These are phyloP conservation scores for Rhizopogon salebrosus DNA, from an alignment of 768 basidiomycete species.

Conservation along the genomic window DNA sequence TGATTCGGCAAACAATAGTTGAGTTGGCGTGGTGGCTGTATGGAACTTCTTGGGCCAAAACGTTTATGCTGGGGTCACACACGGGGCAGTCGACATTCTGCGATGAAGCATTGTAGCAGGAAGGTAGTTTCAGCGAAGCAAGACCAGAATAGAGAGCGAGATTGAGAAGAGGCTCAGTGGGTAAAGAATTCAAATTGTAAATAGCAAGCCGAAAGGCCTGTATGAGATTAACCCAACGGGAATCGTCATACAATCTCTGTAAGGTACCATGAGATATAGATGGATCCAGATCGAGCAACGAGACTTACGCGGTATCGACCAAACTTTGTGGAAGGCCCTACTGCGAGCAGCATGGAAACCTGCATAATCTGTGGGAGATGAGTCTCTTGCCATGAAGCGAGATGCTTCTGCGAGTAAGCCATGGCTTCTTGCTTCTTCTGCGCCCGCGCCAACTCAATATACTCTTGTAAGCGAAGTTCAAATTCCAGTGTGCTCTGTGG, in stretches of 20 bases:
- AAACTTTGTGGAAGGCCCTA: slow-evolving; percentile 63
- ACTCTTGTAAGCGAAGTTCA: slow-evolving; percentile 92
- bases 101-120: slow-evolving; percentile 61
- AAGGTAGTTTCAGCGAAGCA: slow-evolving; percentile 82
- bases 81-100: slow-evolving; percentile 89
- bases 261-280: slow-evolving; percentile 4
- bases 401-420: slow-evolving; percentile 74
- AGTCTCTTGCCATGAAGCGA: slow-evolving; percentile 77
- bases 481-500: slow-evolving; percentile 91
- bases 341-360: slow-evolving; percentile 74
- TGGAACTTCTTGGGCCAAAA: slow-evolving; percentile 82
- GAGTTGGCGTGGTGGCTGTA: slow-evolving; percentile 93
- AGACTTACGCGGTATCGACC: slow-evolving; percentile 75
- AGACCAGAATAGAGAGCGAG: slow-evolving; percentile 90
- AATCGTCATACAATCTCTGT: slow-evolving; percentile 78
- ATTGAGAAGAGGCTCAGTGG: slow-evolving; percentile 81
- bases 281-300: background rate
- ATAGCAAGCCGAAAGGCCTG: slow-evolving; percentile 81
- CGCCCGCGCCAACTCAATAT: slow-evolving; percentile 81
- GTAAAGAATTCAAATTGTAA: slow-evolving; percentile 82
- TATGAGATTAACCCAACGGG: slow-evolving; percentile 73
- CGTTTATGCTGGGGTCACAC: slow-evolving; percentile 73
- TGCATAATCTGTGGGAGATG: slow-evolving; percentile 75
- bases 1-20: slow-evolving; percentile 89
- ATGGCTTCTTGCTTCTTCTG: slow-evolving; percentile 72